A percentile compares a stretch with the other conserved stretches of the same genome.
phyloP scores from a whole-genome alignment of 768 basidiomycete species.

The Scleroderma bovista region DNA sequence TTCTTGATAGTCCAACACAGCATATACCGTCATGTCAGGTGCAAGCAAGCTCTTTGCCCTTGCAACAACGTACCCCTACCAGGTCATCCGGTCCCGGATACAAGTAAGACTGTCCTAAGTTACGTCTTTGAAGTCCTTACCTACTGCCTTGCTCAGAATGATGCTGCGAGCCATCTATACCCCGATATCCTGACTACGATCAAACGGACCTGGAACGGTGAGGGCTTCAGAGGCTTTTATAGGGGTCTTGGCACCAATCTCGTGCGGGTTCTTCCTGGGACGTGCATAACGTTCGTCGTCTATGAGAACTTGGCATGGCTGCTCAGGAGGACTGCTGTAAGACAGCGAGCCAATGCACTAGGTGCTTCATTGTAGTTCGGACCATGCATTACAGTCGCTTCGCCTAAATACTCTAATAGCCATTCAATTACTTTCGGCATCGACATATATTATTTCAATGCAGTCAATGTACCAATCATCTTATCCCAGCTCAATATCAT shows the following conservation, averaged over 20 bases:
- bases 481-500: not conserved
- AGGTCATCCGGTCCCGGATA: slow-evolving; percentile 90
- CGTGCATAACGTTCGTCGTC: slow-evolving; percentile 96
- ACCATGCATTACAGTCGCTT: too few species aligned
- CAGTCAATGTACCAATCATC: not conserved
- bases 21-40: slow-evolving; percentile 91
- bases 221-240: slow-evolving; percentile 85
- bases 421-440: not conserved
- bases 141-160: slow-evolving; percentile 42
- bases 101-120: slow-evolving; percentile 49
- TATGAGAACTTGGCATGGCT: slow-evolving; percentile 92
- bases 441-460: too few species aligned
- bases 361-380: not conserved
- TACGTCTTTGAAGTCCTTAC: not conserved
- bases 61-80: slow-evolving; percentile 89
- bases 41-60: slow-evolving; percentile 85
- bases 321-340: slow-evolving; percentile 59
- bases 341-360: slow-evolving; percentile 29
- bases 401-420: not conserved
- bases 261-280: slow-evolving; percentile 91
- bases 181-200: slow-evolving; percentile 82
- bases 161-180: slow-evolving; percentile 61
- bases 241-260: slow-evolving; percentile 93
- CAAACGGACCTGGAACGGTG: slow-evolving; percentile 71
- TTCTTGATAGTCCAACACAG: slow-evolving; percentile 67